A percentile compares a stretch with the other conserved stretches of the same genome.
Evolutionary conservation across 108 stramenopile genomes (phyloP).

Genomic region (Cylindrotheca fusiformis): DNA sequence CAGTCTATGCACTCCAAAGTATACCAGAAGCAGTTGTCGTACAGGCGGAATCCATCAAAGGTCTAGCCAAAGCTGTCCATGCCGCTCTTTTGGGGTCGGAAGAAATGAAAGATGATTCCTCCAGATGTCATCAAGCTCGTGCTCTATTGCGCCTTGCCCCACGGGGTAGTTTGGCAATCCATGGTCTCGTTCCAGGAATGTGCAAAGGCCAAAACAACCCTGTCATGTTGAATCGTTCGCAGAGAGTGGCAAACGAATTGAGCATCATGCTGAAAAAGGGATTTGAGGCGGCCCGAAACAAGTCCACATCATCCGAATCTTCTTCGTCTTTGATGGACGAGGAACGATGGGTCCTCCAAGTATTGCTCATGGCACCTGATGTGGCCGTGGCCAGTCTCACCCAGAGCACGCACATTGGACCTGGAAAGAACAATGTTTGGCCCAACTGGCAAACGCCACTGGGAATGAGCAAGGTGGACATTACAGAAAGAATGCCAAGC

Average conservation of each 20-base stretch:
- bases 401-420: constrained; percentile 16
- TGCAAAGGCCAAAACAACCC: constrained; percentile 39
- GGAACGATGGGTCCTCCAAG: constrained; percentile 49
- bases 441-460: constrained; percentile 38
- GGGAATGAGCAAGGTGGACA: constrained; percentile 54
- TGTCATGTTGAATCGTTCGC: constrained; percentile 24
- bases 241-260: constrained; percentile 35
- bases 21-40: constrained; percentile 41
- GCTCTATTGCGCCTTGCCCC: constrained; percentile 23
- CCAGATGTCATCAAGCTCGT: not conserved
- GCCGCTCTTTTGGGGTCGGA: not conserved
- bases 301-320: not conserved
- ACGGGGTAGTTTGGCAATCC: constrained; percentile 40
- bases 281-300: constrained; percentile 36
- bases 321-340: not conserved
- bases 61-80: constrained; percentile 34
- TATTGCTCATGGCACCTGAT: constrained; percentile 42
- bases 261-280: constrained; percentile 24
- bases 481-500: constrained; percentile 44
- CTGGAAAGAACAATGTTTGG: constrained; percentile 22
- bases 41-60: constrained; percentile 46
- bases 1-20: constrained; percentile 49
- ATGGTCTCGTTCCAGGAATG: constrained; percentile 53
- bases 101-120: not conserved
- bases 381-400: constrained; percentile 38